Base-by-base conservation (phyloP, 495 filamentous ascomycete species). In the Hyaloscypha finlandica region DNA sequence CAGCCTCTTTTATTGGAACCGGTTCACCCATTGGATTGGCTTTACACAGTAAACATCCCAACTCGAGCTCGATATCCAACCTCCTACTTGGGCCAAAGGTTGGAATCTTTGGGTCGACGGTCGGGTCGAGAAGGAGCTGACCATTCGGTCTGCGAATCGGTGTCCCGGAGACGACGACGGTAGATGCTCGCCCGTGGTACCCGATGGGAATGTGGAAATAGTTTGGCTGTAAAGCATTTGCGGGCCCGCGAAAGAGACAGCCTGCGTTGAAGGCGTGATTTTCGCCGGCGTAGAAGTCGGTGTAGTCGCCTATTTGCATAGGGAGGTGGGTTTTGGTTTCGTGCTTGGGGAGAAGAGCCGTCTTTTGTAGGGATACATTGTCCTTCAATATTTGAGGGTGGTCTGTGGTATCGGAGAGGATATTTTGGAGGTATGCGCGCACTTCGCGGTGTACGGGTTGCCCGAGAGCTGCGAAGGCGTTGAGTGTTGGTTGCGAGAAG, bases 201-300 rank as follows among this genome's bases (percentile, higher is more conserved):
- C 88, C 94, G 8, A 97, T 91, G 0, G 94, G 94, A 3, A 98
- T 82, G 68, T 96, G 91, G 66, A 82, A 91, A 79, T 97, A 98
- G 76, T 97, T 98, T 30, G 90, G 88, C 77, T 96, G 92, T 20
- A 98, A 80, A 0, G 93, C 92, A 67, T 92, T 90, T 37, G 88
- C 82, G 0, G 87, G 83, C 0, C 92, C 93, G n/a, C 94, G 88
- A 81, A 97, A 95, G 61, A 97, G 80, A 29, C 83, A 82, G 1
- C 72, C 70, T n/a, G 90, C 84, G 63, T 91, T 90, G 79, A 87
- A 90, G 48, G 94, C 94, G 78, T 98, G 94, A 73, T 97, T 88
- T 61, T 88, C 78, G 31, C 94, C 94, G n/a, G 90, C 94, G 78
- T 92, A 98, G 81, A 98, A 98, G 78, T 98, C 94, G 14, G 94